These are phyloP conservation scores for Ephemerocybe angulata DNA, from an alignment of 768 basidiomycete species.

Conservation along the genomic window DNA sequence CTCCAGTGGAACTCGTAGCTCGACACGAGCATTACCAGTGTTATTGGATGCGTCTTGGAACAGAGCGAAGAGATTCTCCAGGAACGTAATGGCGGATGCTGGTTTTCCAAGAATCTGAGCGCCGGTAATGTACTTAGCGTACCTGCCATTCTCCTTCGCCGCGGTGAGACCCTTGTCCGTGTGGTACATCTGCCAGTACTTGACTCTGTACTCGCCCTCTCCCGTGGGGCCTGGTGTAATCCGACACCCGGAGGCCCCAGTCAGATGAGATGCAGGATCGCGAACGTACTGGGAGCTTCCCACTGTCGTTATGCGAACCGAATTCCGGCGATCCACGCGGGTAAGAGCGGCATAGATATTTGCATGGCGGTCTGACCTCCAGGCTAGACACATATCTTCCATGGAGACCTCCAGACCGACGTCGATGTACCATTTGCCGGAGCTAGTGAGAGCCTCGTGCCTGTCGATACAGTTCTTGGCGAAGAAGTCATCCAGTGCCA, in stretches of 20 bases:
- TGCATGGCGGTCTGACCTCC: conserved; percentile 1
- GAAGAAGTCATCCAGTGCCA: conserved; percentile 1
- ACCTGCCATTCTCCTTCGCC: conserved; percentile 5
- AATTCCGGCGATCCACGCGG: neutral
- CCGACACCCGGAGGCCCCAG: conserved; percentile 12
- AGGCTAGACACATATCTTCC: conserved; percentile 12
- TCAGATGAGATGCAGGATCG: conserved; percentile 15
- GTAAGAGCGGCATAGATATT: neutral
- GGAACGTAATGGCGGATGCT: neutral
- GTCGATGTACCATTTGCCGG: conserved; percentile 21
- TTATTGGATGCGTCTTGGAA: neutral
- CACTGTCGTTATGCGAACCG: conserved; percentile 5
- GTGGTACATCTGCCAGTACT: conserved; percentile 15
- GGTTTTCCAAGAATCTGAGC: neutral
- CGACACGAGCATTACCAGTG: conserved; percentile 1
- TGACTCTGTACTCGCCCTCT: conserved; percentile 3
- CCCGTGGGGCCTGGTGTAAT: conserved; percentile 8
- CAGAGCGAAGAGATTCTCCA: neutral
- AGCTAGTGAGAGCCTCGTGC: neutral
- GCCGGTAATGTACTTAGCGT: conserved; percentile 6
- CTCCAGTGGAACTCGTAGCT: conserved; percentile 6
- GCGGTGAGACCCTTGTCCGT: conserved; percentile 17
- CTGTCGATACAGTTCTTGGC: neutral
- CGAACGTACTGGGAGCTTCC: conserved; percentile 9
- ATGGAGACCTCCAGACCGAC: conserved; percentile 18